A percentile compares a stretch with the other conserved stretches of the same genome.
Evolutionary conservation across 805 yeast genomes (phyloP).

Genomic region (Candida vartiovaarae): DNA sequence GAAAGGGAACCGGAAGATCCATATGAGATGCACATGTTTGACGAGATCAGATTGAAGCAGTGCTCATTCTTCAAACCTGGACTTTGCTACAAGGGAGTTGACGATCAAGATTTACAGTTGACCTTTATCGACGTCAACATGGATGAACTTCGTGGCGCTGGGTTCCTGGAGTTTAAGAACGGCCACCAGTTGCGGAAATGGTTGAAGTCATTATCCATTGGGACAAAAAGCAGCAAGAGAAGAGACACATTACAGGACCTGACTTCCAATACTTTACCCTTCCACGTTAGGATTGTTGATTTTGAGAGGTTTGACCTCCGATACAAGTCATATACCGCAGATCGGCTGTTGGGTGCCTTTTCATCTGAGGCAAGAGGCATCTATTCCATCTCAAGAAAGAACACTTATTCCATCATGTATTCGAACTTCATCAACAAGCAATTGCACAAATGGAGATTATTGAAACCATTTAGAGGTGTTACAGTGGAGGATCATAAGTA

Average conservation of each 20-base stretch:
- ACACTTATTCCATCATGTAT: conserved; percentile 7
- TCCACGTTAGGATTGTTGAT: conserved; percentile 14
- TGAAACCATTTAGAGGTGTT: conserved; percentile 16
- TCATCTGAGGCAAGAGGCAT: not conserved
- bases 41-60: conserved; percentile 6
- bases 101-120: conserved; percentile 4
- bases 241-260: not conserved
- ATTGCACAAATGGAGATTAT: conserved; percentile 15
- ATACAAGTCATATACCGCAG: not conserved
- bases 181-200: conserved; percentile 3
- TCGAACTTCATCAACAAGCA: conserved; percentile 7
- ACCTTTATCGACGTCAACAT: conserved; percentile 6
- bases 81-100: not conserved
- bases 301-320: conserved; percentile 18
- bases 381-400: not conserved
- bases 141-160: not conserved
- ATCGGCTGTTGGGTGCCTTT: not conserved
- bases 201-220: conserved; percentile 3
- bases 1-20: conserved; percentile 1
- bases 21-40: conserved; percentile 3
- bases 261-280: not conserved
- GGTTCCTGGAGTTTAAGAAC: conserved; percentile 7
- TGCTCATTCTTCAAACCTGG: conserved; percentile 18
- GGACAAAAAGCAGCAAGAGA: not conserved
- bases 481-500: conserved; percentile 1